Conservation (phyloP, 129 eudicot species). For the Centella asiatica region DNA sequence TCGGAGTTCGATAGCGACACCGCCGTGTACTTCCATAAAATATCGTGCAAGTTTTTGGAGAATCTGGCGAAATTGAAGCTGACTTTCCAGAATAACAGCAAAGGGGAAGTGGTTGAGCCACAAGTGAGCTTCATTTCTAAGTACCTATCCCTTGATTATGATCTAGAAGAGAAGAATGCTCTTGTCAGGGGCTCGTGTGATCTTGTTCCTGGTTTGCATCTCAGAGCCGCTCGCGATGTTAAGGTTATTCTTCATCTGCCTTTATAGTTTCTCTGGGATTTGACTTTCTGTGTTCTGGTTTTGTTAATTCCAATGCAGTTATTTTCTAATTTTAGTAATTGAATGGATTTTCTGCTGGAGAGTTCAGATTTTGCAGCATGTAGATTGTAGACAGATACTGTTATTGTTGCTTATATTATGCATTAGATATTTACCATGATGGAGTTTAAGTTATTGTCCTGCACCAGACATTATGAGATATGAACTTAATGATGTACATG, state of each 20-base stretch:
- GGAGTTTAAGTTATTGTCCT: no score
- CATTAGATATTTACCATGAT: no score
- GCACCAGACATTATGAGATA: no score
- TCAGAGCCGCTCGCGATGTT: constrained; percentile 56
- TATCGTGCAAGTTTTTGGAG: constrained; percentile 71
- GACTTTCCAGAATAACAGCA: constrained; percentile 47
- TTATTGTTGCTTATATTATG: no score
- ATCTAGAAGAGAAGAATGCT: constrained; percentile 60
- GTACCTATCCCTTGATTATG: constrained; percentile 48
- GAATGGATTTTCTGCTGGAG: no score
- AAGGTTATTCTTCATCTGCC: constrained; percentile 32
- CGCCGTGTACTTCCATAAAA: constrained; percentile 51
- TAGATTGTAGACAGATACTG: no score
- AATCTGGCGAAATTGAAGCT: constrained; percentile 59
- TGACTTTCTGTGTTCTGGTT: background rate
- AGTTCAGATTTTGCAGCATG: no score
- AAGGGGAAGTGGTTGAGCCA: constrained; percentile 64
- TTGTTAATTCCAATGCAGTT: background rate
- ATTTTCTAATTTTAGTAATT: background rate
- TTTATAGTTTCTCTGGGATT: background rate
- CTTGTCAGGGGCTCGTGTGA: constrained; percentile 39
- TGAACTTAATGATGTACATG: no score
- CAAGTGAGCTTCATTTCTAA: constrained; percentile 49
- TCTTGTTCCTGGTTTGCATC: constrained; percentile 44
- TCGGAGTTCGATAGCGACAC: constrained; percentile 79